Percentiles rank a stretch among this genome's conserved stretches.
Evolutionary conservation across 148 eudicot species (phyloP).

Genomic region (Nepenthes gracilis): DNA sequence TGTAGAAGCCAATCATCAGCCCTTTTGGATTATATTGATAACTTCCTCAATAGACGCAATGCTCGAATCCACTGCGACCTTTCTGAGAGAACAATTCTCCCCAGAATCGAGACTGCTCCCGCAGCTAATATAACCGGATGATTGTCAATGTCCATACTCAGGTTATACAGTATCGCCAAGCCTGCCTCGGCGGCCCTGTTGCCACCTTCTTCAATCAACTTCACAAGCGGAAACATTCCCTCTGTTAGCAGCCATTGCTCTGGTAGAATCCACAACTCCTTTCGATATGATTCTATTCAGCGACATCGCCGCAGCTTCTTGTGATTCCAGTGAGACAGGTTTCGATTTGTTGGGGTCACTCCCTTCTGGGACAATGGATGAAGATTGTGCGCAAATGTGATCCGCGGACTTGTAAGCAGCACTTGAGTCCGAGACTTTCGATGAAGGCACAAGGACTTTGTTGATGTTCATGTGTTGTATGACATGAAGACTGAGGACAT

Average conservation of each 20-base stretch:
- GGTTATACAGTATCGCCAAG: conserved; percentile 44
- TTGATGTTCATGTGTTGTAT: too few relatives aligned
- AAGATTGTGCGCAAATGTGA: too few relatives aligned
- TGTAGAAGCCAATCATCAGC: too few relatives aligned
- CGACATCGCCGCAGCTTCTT: conserved; percentile 60
- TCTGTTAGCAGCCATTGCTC: conserved; percentile 43
- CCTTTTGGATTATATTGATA: conserved; percentile 47
- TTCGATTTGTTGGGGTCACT: too few relatives aligned
- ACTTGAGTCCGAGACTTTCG: too few relatives aligned
- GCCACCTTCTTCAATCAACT: conserved; percentile 47
- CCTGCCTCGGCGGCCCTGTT: conserved; percentile 49
- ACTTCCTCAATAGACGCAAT: conserved; percentile 54
- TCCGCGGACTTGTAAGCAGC: too few relatives aligned
- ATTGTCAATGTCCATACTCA: conserved; percentile 68
- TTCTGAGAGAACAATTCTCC: conserved; percentile 40
- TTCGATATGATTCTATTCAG: conserved; percentile 55
- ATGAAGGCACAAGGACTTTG: too few relatives aligned
- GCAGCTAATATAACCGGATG: conserved; percentile 59
- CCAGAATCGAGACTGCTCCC: conserved; percentile 47
- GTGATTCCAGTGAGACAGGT: conserved; percentile 22
- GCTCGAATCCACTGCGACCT: conserved; percentile 56
- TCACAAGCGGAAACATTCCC: conserved; percentile 50
- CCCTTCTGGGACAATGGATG: too few relatives aligned
- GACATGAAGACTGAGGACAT: too few relatives aligned
- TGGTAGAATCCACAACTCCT: conserved; percentile 38